Evolutionary conservation across 108 stramenopile species (phyloP), one percentile per base, ranked within the genome.

Genomic region (Fragilariopsis cylindrus): DNA sequence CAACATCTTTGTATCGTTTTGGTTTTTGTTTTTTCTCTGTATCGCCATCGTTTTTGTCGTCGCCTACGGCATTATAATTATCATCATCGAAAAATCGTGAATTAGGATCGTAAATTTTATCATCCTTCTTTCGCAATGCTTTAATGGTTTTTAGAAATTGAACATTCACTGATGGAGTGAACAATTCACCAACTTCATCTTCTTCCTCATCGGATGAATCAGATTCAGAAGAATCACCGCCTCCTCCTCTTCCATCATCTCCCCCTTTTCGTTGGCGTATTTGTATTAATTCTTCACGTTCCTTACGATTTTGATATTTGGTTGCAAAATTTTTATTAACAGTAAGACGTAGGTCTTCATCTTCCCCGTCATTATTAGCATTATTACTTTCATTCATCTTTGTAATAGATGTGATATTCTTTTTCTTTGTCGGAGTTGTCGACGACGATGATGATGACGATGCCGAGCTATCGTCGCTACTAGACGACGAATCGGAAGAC

Each of bases 1-100:
- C 76, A 45, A 99, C 90, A 80, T 99, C 99, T 76, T 97, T 98
- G 90, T 92, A 98, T 6, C 73, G 78, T 82, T 83, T 88, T 18
- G 77, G 82, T 50, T 86, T 86, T 15, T 42, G 45, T 15, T 65
- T 75, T 57, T 69, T 81, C 63, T 84, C 70, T 30, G 41, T 44
- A 18, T 76, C 40, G 19, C 44, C 67, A 12, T 68, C 69, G 9
- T 69, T 54, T 39, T 77, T 74, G 66, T 80, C 73, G 53, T 70
- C 69, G 7, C 11, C 57, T 12, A 76, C 71, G 48, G 78, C 76
- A 40, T 84, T 76, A 4, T 74, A 73, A 40, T 45, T 44, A 9
- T 9, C 43, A 3, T 72, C 82, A 21, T 83, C 84, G 68, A 93
- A 96, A 71, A 96, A 96, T 48, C 70, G 75, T 15, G 72, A 65